phyloP scores from a whole-genome alignment of 768 basidiomycete species.

The Vishniacozyma victoriae region DNA sequence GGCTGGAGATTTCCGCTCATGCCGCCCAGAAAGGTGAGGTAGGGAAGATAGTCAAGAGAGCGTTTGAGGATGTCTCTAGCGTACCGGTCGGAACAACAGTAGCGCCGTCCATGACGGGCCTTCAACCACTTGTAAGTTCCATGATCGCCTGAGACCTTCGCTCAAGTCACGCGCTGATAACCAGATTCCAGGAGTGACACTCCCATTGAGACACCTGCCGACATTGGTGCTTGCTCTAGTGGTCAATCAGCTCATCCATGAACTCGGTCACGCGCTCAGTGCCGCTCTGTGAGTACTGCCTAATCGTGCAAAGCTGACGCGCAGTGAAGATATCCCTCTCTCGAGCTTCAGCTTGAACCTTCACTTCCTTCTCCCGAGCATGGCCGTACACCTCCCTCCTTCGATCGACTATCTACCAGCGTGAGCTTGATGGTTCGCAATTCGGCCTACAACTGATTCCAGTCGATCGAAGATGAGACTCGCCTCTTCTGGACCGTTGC shows the following conservation, averaged over 20 bases:
- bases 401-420: conserved; percentile 49
- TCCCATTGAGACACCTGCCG: conserved; percentile 67
- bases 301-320: neutral
- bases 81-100: neutral
- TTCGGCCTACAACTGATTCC: conserved; percentile 9
- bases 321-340: conserved; percentile 63
- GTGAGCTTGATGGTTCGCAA: too few species aligned
- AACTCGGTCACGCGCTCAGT: conserved; percentile 69
- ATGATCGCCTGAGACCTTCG: neutral
- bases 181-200: conserved; percentile 76
- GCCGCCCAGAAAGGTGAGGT: conserved; percentile 6
- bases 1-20: conserved; percentile 25
- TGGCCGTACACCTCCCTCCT: conserved; percentile 62
- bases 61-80: neutral
- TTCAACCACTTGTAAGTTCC: conserved; percentile 32
- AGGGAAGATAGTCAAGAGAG: neutral
- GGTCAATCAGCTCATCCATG: conserved; percentile 66
- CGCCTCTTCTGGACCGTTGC: conserved; percentile 67
- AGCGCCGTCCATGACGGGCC: conserved; percentile 2
- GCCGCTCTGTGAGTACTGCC: conserved; percentile 61
- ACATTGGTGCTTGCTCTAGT: conserved; percentile 61
- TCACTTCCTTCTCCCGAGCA: conserved; percentile 62
- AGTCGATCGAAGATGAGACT: conserved; percentile 52
- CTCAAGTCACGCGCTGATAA: neutral
- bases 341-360: conserved; percentile 60